Percentiles rank a stretch among this genome's conserved stretches.
phyloP scores from a whole-genome alignment of 305 asterid species.

The Fraxinus paxiana region DNA sequence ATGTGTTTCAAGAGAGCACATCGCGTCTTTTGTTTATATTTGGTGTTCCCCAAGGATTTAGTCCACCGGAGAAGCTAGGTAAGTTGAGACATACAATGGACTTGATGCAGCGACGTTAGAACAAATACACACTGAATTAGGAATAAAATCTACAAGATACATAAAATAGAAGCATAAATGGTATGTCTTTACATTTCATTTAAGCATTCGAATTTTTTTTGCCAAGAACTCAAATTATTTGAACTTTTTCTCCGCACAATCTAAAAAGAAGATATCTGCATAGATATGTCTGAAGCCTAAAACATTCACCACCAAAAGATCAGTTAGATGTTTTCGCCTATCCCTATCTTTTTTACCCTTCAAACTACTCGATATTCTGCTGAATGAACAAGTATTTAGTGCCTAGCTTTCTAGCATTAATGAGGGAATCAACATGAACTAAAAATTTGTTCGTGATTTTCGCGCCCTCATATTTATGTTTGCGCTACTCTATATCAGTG shows the following conservation, averaged over 20 bases:
- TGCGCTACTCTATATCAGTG: background rate
- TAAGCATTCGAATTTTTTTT: background rate
- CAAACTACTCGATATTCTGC: background rate
- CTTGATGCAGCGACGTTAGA: constrained; percentile 51
- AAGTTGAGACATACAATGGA: constrained; percentile 77
- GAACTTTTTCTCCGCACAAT: background rate
- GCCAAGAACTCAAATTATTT: background rate
- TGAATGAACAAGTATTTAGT: background rate
- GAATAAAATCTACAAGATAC: constrained; percentile 3
- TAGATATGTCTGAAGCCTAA: background rate
- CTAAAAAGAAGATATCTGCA: background rate
- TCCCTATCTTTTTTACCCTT: background rate
- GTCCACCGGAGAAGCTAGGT: constrained; percentile 95
- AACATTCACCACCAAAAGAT: background rate
- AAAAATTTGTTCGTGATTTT: background rate
- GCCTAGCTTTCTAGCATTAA: background rate
- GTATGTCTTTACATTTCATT: background rate
- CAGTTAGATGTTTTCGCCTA: background rate
- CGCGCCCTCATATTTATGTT: background rate
- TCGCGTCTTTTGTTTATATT: constrained; percentile 36
- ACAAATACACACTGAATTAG: background rate
- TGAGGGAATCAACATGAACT: background rate
- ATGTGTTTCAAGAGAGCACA: constrained; percentile 22
- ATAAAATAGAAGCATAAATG: background rate
- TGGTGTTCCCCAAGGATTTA: constrained; percentile 95